Conservation (phyloP, 495 filamentous ascomycete genomes). For the Podospora anserina region DNA sequence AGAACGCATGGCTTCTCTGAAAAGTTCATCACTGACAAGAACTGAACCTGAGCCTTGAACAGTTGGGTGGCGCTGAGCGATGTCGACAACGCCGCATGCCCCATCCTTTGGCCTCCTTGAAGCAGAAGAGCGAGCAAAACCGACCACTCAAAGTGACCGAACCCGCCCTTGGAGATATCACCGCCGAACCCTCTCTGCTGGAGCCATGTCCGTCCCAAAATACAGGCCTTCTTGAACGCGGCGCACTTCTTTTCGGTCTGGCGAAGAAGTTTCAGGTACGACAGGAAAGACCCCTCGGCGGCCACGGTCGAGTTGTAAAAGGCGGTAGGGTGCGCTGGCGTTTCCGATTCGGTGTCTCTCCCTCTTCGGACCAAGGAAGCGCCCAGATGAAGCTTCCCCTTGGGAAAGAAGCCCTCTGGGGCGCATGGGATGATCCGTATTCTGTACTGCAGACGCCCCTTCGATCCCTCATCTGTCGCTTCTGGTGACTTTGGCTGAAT, state of each 20-base stretch:
- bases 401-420: conserved; percentile 62
- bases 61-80: conserved; percentile 90
- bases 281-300: conserved; percentile 67
- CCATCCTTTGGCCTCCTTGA: conserved; percentile 66
- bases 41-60: conserved; percentile 88
- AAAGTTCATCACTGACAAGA: conserved; percentile 69
- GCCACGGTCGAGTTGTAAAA: conserved; percentile 86
- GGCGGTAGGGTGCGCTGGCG: conserved; percentile 56
- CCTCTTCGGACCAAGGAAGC: conserved; percentile 65
- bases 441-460: conserved; percentile 43
- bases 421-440: conserved; percentile 78
- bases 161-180: conserved; percentile 69
- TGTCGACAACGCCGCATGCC: conserved; percentile 64
- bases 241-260: conserved; percentile 60
- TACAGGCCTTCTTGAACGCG: conserved; percentile 75
- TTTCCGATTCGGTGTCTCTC: conserved; percentile 35
- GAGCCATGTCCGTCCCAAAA: conserved; percentile 84
- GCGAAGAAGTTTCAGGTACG: conserved; percentile 72
- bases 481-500: conserved; percentile 36
- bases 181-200: conserved; percentile 78
- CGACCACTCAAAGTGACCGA: conserved; percentile 91
- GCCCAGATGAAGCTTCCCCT: conserved; percentile 63
- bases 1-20: conserved; percentile 59
- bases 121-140: conserved; percentile 74
- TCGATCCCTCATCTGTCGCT: conserved; percentile 10